Conservation (phyloP, 495 filamentous ascomycete genomes). For the Staphylotrichum longicolle region DNA sequence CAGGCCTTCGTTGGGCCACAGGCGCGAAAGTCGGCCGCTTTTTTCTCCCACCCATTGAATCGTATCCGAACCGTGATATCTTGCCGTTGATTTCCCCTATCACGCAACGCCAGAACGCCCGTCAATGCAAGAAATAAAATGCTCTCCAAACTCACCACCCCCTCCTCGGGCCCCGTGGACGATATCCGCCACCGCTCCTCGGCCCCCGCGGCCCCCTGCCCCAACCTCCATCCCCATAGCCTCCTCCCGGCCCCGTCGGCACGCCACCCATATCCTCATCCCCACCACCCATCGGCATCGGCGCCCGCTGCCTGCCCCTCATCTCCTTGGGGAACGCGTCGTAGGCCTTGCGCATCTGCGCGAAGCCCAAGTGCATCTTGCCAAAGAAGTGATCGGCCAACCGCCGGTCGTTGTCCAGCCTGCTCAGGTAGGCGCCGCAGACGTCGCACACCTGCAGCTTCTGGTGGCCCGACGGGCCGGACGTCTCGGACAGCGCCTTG, state of each 20-base stretch:
- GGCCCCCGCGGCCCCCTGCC: constrained; percentile 46
- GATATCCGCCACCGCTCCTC: constrained; percentile 47
- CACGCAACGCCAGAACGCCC: constrained; percentile 16
- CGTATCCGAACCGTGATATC: too few relatives aligned
- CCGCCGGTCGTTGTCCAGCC: constrained; percentile 90
- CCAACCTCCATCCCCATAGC: constrained; percentile 51
- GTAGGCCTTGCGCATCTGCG: constrained; percentile 90
- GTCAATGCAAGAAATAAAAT: constrained; percentile 10
- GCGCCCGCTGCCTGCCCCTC: constrained; percentile 53
- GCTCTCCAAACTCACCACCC: constrained; percentile 35
- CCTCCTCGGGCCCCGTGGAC: constrained; percentile 38
- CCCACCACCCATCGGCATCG: constrained; percentile 55
- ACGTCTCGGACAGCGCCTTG: constrained; percentile 86
- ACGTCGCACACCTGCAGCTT: constrained; percentile 99
- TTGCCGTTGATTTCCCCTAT: not conserved
- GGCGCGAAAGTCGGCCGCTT: not conserved
- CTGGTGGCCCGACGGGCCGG: constrained; percentile 89
- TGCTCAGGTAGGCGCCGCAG: constrained; percentile 82
- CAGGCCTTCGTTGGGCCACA: too few relatives aligned
- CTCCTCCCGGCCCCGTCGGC: constrained; percentile 52
- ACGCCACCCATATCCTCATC: constrained; percentile 45
- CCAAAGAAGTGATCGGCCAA: constrained; percentile 98
- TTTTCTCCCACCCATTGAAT: not conserved
- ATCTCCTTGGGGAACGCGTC: constrained; percentile 86
- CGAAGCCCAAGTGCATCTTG: constrained; percentile 98